These are phyloP conservation scores for Alnus glutinosa DNA, from an alignment of 306 rosid genomes.

Conservation along the genomic window DNA sequence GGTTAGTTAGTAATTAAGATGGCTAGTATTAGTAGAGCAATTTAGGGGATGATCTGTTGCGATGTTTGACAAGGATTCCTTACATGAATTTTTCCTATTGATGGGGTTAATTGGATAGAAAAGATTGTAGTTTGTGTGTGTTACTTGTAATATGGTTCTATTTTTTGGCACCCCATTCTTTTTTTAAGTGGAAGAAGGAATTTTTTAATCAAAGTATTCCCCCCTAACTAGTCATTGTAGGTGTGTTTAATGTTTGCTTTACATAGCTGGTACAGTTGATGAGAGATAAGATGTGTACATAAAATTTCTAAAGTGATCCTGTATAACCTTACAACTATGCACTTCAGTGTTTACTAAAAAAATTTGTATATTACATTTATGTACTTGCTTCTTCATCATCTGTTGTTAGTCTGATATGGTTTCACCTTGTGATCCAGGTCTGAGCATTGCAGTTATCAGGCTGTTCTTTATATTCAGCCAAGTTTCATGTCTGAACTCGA, in stretches of 20 bases:
- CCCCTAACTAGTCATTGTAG: background rate
- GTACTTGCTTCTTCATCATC: background rate
- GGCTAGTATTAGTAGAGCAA: background rate
- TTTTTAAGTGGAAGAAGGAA: background rate
- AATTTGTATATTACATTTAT: background rate
- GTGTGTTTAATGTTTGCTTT: background rate
- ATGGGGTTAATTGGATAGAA: background rate
- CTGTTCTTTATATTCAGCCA: conserved; percentile 34
- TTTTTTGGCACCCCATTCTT: background rate
- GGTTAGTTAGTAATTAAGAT: background rate
- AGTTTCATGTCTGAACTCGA: conserved; percentile 86
- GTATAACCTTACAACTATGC: background rate
- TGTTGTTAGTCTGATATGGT: background rate
- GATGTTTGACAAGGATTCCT: background rate
- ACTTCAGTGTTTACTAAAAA: background rate
- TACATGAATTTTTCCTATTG: background rate
- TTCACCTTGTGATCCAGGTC: conserved; percentile 31
- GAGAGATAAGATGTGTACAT: background rate
- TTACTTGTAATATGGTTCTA: background rate
- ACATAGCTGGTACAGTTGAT: background rate
- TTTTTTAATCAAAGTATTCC: background rate
- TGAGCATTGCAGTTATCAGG: conserved; percentile 47
- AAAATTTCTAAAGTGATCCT: too few species aligned
- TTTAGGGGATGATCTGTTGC: background rate
- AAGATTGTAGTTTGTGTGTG: background rate